Evolutionary conservation across 495 filamentous ascomycete genomes (phyloP), one percentile per base, ranked within the genome.

Genomic region (Clavariopsis aquatica): DNA sequence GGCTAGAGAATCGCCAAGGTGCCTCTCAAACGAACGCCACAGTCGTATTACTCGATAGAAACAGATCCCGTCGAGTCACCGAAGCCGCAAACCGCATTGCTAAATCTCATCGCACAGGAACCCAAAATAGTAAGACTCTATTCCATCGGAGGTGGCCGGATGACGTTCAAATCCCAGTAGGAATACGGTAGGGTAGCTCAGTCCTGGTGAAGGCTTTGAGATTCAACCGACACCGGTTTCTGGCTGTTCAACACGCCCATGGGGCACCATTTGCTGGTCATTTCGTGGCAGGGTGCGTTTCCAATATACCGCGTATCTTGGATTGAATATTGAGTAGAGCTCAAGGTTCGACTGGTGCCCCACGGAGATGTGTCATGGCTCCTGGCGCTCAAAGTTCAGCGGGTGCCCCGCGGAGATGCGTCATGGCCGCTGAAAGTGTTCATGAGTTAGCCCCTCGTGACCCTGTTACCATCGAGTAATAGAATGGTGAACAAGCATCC

Each of bases 391-490:
- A n/a, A 47, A n/a, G 8, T 47, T 47, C 7, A 6, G 31, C 6
- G 31, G 6, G n/a, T n/a, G 26, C 46, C 45, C 5, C 46, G 56
- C 12, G 56, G 58, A 52, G 60, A 46, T 47, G 31, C 34, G 5
- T 47, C 20, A 26, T 47, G 34, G 23, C 24, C 24, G 9, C 8
- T 8, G 22, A 54, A 45, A 19, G n/a, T 9, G 24, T 9, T 62
- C 22, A 17, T 64, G 62, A 43, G 6, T 43, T 43, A 29, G 56
- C 8, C 13, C 24, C 38, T 60, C 46, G 20, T 20, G 49, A 19
- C 49, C 22, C 43, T 28, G 57, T 69, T 69, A 56, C 52, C 38
- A 69, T 69, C 66, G 66, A 69, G 66, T 69, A 69, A 69, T 69
- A 27, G 61, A 65, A 19, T 61, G 49, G 29, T 41, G 23, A 47